Percentiles rank a stretch among this genome's conserved stretches.
phyloP scores from a whole-genome alignment of 164 flowering plant genomes.

The Paratinospora sagittata region DNA sequence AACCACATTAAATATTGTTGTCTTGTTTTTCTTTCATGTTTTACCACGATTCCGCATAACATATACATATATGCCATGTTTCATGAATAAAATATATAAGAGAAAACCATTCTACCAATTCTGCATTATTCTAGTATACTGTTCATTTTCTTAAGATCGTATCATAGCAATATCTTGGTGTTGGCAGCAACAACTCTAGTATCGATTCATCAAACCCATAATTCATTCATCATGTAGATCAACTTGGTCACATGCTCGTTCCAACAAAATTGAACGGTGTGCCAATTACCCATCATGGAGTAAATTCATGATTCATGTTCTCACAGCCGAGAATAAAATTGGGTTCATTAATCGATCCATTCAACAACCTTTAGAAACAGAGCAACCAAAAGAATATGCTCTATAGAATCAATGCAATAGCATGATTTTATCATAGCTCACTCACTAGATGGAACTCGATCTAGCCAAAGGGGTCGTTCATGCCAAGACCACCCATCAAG shows the following conservation, averaged over 20 bases:
- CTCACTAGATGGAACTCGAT: not conserved
- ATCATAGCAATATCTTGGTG: too few relatives aligned
- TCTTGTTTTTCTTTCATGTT: too few relatives aligned
- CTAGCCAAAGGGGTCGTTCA: slow-evolving; percentile 1
- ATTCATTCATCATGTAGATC: not conserved
- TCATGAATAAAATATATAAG: too few relatives aligned
- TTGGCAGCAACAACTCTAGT: too few relatives aligned
- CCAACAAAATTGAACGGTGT: slow-evolving; percentile 3
- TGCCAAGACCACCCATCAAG: slow-evolving; percentile 1
- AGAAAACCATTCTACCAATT: too few relatives aligned
- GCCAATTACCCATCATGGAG: slow-evolving; percentile 5
- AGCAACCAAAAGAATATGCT: too few relatives aligned
- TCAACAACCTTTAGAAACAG: not conserved
- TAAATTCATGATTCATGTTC: too few relatives aligned
- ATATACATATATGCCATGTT: too few relatives aligned
- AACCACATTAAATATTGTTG: too few relatives aligned
- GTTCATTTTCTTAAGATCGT: too few relatives aligned
- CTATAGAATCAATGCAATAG: slow-evolving; percentile 3
- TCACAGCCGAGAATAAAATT: not conserved
- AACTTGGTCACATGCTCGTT: not conserved
- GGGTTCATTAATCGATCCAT: not conserved
- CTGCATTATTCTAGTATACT: too few relatives aligned
- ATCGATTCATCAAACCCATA: slow-evolving; percentile 5
- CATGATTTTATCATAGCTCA: slow-evolving; percentile 6
- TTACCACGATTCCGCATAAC: too few relatives aligned